Evolutionary conservation across 805 yeast species (phyloP).

Genomic region (Candida broadrunensis): DNA sequence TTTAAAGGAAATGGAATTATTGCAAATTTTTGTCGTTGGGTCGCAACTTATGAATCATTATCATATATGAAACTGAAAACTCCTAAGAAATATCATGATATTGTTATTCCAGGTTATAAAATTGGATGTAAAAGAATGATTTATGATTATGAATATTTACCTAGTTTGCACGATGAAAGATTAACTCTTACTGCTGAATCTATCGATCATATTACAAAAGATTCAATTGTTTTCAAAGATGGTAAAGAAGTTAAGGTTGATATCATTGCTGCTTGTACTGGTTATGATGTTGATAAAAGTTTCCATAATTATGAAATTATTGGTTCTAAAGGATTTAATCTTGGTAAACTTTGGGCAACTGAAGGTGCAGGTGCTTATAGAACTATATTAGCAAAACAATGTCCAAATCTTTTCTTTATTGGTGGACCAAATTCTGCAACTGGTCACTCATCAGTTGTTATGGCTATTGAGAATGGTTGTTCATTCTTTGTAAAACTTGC

Average conservation of each 20-base stretch:
- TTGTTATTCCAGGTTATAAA: conserved; percentile 34
- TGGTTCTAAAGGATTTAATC: conserved; percentile 22
- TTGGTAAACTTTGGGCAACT: conserved; percentile 24
- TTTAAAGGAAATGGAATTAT: conserved; percentile 26
- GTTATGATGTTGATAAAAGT: conserved; percentile 26
- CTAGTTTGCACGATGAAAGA: conserved; percentile 28
- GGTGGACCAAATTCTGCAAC: conserved; percentile 43
- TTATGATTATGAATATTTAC: conserved; percentile 35
- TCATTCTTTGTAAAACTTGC: conserved; percentile 20
- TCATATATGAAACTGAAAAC: conserved; percentile 23
- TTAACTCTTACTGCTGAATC: conserved; percentile 19
- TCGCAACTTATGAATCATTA: conserved; percentile 5
- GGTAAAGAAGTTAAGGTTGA: conserved; percentile 31
- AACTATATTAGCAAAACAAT: conserved; percentile 27
- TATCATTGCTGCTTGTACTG: conserved; percentile 41
- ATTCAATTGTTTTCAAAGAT: conserved; percentile 24
- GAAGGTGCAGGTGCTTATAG: conserved; percentile 34
- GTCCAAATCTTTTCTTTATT: conserved; percentile 33
- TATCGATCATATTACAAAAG: conserved; percentile 24
- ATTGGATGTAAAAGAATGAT: conserved; percentile 42
- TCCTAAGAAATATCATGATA: conserved; percentile 31
- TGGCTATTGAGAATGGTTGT: conserved; percentile 34
- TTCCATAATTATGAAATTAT: conserved; percentile 14
- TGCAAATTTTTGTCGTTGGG: conserved; percentile 15
- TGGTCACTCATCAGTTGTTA: conserved; percentile 40